Percentiles rank a stretch among this genome's conserved stretches.
Conservation (phyloP, 2,329 filamentous ascomycete genomes). For the Celoporthe dispersa region DNA sequence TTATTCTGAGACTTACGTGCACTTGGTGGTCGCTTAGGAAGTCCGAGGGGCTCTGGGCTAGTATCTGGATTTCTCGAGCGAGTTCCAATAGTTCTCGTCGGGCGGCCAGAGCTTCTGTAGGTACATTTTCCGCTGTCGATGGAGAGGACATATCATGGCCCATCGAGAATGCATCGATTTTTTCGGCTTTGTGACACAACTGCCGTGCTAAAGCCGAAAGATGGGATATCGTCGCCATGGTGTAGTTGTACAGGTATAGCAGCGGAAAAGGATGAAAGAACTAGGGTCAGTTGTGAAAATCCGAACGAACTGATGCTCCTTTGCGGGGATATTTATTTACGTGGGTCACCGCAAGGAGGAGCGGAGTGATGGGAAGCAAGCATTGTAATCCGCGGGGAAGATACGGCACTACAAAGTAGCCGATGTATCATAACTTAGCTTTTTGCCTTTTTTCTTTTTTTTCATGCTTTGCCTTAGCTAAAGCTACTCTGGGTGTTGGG, state of each 20-base stretch:
- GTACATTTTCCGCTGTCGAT: background rate
- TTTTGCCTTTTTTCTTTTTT: too few relatives aligned
- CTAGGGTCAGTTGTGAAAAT: too few relatives aligned
- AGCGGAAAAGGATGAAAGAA: background rate
- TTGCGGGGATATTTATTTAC: too few relatives aligned
- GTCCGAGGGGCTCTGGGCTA: background rate
- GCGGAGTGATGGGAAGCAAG: too few relatives aligned
- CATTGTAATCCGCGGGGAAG: too few relatives aligned
- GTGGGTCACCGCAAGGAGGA: too few relatives aligned
- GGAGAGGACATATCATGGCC: background rate
- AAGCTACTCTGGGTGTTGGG: too few relatives aligned
- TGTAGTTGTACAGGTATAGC: background rate
- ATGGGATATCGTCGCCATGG: background rate
- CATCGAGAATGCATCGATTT: background rate
- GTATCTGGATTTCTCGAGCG: slow-evolving; percentile 1
- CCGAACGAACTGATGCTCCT: background rate
- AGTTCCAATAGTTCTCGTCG: background rate
- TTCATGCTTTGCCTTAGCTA: too few relatives aligned
- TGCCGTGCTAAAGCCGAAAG: background rate
- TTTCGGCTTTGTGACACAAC: background rate
- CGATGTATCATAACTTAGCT: too few relatives aligned
- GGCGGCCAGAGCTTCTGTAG: background rate
- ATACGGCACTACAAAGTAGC: too few relatives aligned
- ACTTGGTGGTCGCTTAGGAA: slow-evolving; percentile 5
- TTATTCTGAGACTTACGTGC: background rate